Conservation (phyloP, 1,284 basidiomycete species). For the Cystobasidium sp. region DNA sequence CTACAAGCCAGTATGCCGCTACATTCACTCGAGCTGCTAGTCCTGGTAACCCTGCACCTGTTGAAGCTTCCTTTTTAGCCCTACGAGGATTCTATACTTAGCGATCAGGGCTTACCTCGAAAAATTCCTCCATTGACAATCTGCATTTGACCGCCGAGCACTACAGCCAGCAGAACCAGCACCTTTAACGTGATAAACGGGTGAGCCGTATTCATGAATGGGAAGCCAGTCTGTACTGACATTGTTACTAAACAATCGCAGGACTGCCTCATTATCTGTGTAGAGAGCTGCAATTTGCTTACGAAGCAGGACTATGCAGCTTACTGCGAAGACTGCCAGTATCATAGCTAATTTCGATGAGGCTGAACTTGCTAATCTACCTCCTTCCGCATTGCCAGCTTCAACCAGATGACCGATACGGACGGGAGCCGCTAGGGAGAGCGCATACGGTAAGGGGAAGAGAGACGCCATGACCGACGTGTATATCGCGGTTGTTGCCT, state of each 20-base stretch:
- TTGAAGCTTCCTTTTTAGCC: background rate
- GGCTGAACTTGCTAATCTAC: background rate
- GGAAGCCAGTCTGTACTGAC: background rate
- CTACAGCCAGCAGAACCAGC: background rate
- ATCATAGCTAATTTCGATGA: background rate
- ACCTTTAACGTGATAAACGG: background rate
- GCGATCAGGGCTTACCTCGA: background rate
- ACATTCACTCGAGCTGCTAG: slow-evolving; percentile 1
- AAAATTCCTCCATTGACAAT: background rate
- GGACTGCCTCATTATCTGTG: background rate
- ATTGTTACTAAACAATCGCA: background rate
- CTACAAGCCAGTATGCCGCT: slow-evolving; percentile 1
- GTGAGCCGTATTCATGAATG: too few species aligned
- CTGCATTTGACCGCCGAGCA: background rate
- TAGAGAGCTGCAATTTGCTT: background rate
- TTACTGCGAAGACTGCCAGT: background rate
- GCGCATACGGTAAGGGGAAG: slow-evolving; percentile 23
- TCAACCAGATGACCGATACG: slow-evolving; percentile 25
- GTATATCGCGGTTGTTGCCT: slow-evolving; percentile 27
- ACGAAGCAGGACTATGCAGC: background rate
- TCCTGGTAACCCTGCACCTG: slow-evolving; percentile 14
- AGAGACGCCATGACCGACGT: background rate
- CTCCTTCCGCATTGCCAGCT: background rate
- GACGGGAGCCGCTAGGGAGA: slow-evolving; percentile 11
- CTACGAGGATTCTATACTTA: background rate